Conservation (phyloP, 257 asterid species). For the Vinca minor region DNA sequence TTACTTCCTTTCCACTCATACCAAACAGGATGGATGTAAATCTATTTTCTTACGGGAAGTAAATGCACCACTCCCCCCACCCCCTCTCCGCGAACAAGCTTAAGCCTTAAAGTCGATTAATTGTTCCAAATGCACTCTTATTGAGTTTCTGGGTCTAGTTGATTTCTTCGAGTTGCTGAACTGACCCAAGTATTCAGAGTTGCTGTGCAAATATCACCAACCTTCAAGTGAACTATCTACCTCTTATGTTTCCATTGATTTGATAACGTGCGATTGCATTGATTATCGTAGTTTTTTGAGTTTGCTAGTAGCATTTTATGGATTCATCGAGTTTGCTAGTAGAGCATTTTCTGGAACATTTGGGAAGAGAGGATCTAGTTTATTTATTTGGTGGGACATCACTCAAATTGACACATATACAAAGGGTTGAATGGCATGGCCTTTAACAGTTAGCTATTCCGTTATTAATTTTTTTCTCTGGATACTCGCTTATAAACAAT, state of each 20-base stretch:
- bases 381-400: not conserved
- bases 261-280: not conserved
- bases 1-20: too few species aligned
- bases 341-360: too few species aligned
- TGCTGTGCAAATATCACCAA: not conserved
- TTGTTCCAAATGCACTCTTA: not conserved
- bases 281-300: not conserved
- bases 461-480: not conserved
- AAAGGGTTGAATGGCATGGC: not conserved
- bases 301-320: not conserved
- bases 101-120: not conserved
- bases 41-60: too few species aligned
- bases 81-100: too few species aligned
- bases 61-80: too few species aligned
- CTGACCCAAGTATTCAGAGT: not conserved
- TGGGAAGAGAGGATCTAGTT: too few species aligned
- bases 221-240: not conserved
- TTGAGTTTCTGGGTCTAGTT: not conserved
- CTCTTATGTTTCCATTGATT: not conserved
- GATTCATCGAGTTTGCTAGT: not conserved
- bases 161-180: not conserved
- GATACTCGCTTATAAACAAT: not conserved
- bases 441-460: not conserved
- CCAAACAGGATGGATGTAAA: too few species aligned
- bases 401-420: not conserved